Evolutionary conservation across 441 rosid genomes (phyloP).

Genomic region (Arabidopsis lyrata): DNA sequence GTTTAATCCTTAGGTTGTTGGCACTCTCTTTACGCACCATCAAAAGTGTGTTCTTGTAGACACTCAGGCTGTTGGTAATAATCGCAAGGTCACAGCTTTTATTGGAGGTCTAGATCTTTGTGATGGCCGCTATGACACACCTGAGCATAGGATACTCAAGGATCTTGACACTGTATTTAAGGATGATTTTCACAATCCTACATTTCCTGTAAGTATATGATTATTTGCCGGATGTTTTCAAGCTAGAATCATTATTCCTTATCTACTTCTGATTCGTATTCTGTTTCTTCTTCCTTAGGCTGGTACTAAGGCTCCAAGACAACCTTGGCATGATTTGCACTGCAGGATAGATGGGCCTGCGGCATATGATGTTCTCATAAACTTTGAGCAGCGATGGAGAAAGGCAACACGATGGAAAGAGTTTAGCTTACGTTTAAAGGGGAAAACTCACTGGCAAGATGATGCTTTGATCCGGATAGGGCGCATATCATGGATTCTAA

Average conservation of each 20-base stretch:
- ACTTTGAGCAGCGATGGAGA: constrained; percentile 98
- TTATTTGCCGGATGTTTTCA: constrained; percentile 1
- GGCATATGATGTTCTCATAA: constrained; percentile 89
- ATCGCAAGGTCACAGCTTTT: constrained; percentile 84
- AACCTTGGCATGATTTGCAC: constrained; percentile 98
- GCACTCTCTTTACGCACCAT: constrained; percentile 90
- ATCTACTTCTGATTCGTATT: background rate
- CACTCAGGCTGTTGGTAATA: constrained; percentile 78
- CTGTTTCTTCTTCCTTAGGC: constrained; percentile 48
- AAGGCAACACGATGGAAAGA: constrained; percentile 80
- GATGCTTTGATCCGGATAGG: constrained; percentile 82
- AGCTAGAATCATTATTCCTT: background rate
- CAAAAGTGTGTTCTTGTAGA: constrained; percentile 93
- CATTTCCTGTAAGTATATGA: constrained; percentile 72
- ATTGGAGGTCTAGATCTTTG: constrained; percentile 96
- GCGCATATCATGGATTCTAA: constrained; percentile 90
- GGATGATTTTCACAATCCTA: constrained; percentile 91
- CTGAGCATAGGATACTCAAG: constrained; percentile 75
- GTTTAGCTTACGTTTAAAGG: constrained; percentile 62
- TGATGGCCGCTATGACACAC: constrained; percentile 95
- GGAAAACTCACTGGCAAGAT: constrained; percentile 68
- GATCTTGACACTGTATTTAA: constrained; percentile 74
- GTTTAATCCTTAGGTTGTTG: constrained; percentile 71
- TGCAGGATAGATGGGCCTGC: constrained; percentile 93
- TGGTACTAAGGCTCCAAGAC: constrained; percentile 82